These are phyloP conservation scores for Pseudonitzschia multiseries DNA, from an alignment of 108 stramenopile genomes.

Conservation along the genomic window DNA sequence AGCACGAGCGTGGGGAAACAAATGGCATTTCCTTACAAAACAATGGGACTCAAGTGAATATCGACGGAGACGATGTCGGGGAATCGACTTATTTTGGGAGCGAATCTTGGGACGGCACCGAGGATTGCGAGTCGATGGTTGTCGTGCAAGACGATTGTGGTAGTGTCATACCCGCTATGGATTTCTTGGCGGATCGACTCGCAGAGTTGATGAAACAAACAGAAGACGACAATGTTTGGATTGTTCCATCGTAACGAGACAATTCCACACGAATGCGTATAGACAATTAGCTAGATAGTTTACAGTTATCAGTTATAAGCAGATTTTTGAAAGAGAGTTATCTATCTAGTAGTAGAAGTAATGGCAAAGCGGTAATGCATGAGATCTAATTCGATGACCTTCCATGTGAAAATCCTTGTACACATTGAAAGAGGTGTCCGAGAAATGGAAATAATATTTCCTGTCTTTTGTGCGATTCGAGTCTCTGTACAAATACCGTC, in stretches of 20 bases:
- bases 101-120: not conserved
- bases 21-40: not conserved
- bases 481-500: not conserved
- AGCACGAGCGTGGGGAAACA: not conserved
- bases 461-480: not conserved
- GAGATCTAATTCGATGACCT: too few relatives aligned
- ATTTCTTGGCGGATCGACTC: conserved; percentile 10
- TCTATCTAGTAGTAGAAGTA: too few relatives aligned
- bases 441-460: too few relatives aligned
- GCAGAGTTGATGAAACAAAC: not conserved
- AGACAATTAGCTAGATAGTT: too few relatives aligned
- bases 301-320: not conserved
- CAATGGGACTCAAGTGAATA: not conserved
- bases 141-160: conserved; percentile 1
- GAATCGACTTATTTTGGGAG: not conserved
- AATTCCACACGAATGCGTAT: too few relatives aligned
- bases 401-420: too few relatives aligned
- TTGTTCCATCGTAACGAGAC: not conserved
- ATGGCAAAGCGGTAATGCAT: too few relatives aligned
- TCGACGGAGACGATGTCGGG: not conserved
- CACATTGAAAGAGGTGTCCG: too few relatives aligned
- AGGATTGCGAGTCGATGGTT: not conserved
- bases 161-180: not conserved
- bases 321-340: not conserved
- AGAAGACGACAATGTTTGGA: not conserved